These are phyloP conservation scores for Thalia dealbata DNA, from an alignment of 176 grass and related monocot species.

Conservation along the genomic window DNA sequence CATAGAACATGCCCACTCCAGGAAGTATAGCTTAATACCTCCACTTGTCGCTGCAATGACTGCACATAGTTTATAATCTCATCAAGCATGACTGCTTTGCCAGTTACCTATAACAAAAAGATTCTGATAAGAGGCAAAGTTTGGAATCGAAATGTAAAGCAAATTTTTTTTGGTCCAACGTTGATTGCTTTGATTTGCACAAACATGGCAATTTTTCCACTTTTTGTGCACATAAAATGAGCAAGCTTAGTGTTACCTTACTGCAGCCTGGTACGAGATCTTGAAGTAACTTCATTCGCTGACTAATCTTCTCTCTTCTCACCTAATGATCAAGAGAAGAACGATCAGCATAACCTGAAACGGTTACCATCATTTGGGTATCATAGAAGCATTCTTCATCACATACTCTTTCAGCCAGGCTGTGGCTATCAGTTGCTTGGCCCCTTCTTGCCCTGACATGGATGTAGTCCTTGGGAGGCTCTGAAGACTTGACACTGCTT, in stretches of 20 bases:
- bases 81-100: constrained; percentile 98
- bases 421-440: constrained; percentile 95
- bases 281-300: constrained; percentile 80
- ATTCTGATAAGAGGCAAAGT: constrained; percentile 10
- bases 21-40: constrained; percentile 45
- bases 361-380: constrained; percentile 12
- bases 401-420: constrained; percentile 85
- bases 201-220: neutral
- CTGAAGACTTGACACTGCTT: constrained; percentile 30
- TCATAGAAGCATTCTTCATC: neutral
- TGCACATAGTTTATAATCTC: constrained; percentile 99
- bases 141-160: neutral
- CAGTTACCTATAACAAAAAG: constrained; percentile 71
- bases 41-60: constrained; percentile 95
- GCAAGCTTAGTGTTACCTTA: constrained; percentile 37
- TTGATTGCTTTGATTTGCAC: too few relatives aligned
- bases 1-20: neutral
- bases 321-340: constrained; percentile 31
- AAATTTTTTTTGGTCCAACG: neutral
- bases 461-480: constrained; percentile 81
- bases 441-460: constrained; percentile 90
- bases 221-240: neutral
- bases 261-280: constrained; percentile 76
- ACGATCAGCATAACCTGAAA: neutral
- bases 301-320: constrained; percentile 81